Percentiles rank a stretch among this genome's conserved stretches.
Evolutionary conservation across 768 basidiomycete species (phyloP).

Genomic region (Sistotremastrum niveocremeum): DNA sequence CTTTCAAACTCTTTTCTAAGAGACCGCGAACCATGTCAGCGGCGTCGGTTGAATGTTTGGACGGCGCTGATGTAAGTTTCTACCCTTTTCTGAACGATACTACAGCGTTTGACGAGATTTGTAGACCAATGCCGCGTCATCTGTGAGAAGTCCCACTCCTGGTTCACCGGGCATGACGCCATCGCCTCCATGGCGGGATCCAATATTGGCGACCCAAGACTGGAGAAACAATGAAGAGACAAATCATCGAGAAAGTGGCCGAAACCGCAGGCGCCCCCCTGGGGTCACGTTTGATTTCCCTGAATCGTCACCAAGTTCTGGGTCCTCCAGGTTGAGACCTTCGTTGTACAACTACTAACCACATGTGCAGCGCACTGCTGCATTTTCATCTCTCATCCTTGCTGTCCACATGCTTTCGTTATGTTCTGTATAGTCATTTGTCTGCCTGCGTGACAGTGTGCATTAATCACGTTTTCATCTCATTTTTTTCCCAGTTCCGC

Average conservation of each 20-base stretch:
- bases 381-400: no score
- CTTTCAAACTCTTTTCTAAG: slow-evolving; percentile 50
- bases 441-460: no score
- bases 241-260: slow-evolving; percentile 25
- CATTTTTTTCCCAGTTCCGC: no score
- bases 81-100: slow-evolving; percentile 2
- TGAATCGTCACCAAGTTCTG: slow-evolving; percentile 15
- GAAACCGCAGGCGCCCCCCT: slow-evolving; percentile 28
- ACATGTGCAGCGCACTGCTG: no score
- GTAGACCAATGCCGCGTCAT: slow-evolving; percentile 57
- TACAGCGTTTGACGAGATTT: slow-evolving; percentile 2
- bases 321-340: no score
- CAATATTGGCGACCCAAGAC: slow-evolving; percentile 45
- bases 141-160: slow-evolving; percentile 46
- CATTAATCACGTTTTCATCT: no score
- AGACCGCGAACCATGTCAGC: slow-evolving; percentile 56
- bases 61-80: slow-evolving; percentile 63
- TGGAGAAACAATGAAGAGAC: slow-evolving; percentile 60
- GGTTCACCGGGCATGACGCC: slow-evolving; percentile 20
- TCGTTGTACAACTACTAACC: no score
- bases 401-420: no score
- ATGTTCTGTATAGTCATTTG: neutral
- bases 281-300: slow-evolving; percentile 54
- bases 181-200: slow-evolving; percentile 52
- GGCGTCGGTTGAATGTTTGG: slow-evolving; percentile 63